Percentiles rank a stretch among this genome's conserved stretches.
Evolutionary conservation across 306 rosid genomes (phyloP).

Genomic region (Begonia peltatifolia): DNA sequence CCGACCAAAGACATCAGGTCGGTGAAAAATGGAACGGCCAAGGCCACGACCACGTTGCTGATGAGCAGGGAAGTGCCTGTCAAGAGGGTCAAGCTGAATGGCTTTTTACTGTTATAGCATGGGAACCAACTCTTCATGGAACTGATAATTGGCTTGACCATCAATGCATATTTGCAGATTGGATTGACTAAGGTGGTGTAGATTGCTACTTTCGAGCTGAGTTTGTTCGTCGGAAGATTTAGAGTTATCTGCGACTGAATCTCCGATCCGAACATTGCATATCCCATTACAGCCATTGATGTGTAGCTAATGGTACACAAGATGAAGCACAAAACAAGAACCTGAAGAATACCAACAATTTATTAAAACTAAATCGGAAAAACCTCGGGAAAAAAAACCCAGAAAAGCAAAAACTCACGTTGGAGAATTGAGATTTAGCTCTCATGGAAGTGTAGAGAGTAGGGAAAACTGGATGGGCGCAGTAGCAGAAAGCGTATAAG

Average conservation of each 20-base stretch:
- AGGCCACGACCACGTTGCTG: slow-evolving; percentile 34
- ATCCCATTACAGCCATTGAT: slow-evolving; percentile 59
- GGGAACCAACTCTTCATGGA: slow-evolving; percentile 35
- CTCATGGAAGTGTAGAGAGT: slow-evolving; percentile 66
- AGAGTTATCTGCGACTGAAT: slow-evolving; percentile 56
- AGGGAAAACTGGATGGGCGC: slow-evolving; percentile 89
- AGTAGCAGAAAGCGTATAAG: slow-evolving; percentile 69
- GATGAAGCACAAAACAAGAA: slow-evolving; percentile 38
- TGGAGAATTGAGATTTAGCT: slow-evolving; percentile 61
- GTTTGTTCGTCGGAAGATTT: slow-evolving; percentile 34
- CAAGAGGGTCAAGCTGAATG: slow-evolving; percentile 8
- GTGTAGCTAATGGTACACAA: slow-evolving; percentile 43
- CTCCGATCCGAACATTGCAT: slow-evolving; percentile 44
- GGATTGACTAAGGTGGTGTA: slow-evolving; percentile 63
- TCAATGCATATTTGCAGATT: slow-evolving; percentile 55
- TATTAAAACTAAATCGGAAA: neutral
- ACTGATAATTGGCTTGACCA: slow-evolving; percentile 48
- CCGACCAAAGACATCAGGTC: slow-evolving; percentile 56
- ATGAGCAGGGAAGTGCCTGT: slow-evolving; percentile 25
- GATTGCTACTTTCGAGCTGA: slow-evolving; percentile 52
- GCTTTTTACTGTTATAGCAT: slow-evolving; percentile 14
- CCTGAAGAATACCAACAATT: slow-evolving; percentile 18
- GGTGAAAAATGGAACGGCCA: slow-evolving; percentile 36
- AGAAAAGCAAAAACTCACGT: slow-evolving; percentile 31
- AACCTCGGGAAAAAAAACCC: neutral